phyloP scores from a whole-genome alignment of 805 yeast species.

The Candida tibetensis region DNA sequence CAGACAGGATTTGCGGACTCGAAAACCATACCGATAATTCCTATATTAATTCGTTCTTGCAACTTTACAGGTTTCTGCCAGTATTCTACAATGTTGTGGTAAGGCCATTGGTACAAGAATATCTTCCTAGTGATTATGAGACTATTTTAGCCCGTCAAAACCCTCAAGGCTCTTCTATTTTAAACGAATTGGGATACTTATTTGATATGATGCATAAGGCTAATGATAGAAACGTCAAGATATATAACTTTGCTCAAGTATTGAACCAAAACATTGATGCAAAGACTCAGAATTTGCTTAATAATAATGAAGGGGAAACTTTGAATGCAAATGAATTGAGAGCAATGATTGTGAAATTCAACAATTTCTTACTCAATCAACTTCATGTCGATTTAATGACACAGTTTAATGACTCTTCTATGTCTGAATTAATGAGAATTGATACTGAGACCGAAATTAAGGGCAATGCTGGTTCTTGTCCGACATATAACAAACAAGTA shows the following conservation, averaged over 20 bases:
- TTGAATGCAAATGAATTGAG: slow-evolving; percentile 46
- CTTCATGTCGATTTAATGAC: slow-evolving; percentile 49
- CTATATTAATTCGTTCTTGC: slow-evolving; percentile 69
- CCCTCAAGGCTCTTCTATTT: slow-evolving; percentile 49
- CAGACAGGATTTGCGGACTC: slow-evolving; percentile 68
- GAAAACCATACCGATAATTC: slow-evolving; percentile 84
- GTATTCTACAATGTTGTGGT: slow-evolving; percentile 65
- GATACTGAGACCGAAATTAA: slow-evolving; percentile 40
- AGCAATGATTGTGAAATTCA: slow-evolving; percentile 50
- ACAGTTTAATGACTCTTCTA: slow-evolving; percentile 21
- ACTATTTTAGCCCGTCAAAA: slow-evolving; percentile 26
- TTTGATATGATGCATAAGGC: slow-evolving; percentile 91
- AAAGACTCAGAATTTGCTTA: slow-evolving; percentile 48
- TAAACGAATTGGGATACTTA: slow-evolving; percentile 83
- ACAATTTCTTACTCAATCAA: slow-evolving; percentile 54
- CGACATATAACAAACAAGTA: slow-evolving; percentile 29
- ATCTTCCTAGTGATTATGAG: slow-evolving; percentile 41
- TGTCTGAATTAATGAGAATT: slow-evolving; percentile 40
- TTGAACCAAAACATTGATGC: slow-evolving; percentile 45
- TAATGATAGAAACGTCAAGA: slow-evolving; percentile 64
- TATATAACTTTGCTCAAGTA: slow-evolving; percentile 66
- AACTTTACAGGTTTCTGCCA: slow-evolving; percentile 75
- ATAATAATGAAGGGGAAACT: slow-evolving; percentile 45
- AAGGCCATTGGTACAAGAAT: slow-evolving; percentile 47
- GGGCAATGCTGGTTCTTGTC: slow-evolving; percentile 36